Conservation (phyloP, 2,329 filamentous ascomycete genomes). For the Stagonosporopsis cucurbitacearum region DNA sequence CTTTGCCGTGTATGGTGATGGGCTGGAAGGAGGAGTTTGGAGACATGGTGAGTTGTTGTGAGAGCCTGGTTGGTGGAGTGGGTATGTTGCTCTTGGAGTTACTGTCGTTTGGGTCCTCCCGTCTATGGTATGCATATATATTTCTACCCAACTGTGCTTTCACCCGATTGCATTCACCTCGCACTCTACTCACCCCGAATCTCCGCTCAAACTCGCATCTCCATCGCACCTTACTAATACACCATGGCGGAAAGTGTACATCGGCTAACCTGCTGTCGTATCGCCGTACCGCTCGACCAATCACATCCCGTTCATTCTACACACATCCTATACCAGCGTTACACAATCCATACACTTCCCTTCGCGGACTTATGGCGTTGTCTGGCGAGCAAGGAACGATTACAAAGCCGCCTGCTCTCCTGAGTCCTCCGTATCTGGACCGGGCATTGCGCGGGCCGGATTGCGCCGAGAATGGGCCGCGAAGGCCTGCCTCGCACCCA, state of each 20-base stretch:
- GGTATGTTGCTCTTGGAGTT: not conserved
- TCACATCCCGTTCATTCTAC: not conserved
- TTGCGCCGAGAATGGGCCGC: not conserved
- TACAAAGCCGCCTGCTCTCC: not conserved
- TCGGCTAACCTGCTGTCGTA: not conserved
- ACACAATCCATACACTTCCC: not conserved
- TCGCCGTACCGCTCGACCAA: not conserved
- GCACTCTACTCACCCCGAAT: too few relatives aligned
- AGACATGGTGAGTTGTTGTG: conserved; percentile 10
- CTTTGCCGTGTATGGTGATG: conserved; percentile 32
- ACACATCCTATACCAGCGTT: not conserved
- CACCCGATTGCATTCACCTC: too few relatives aligned
- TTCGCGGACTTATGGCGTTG: not conserved
- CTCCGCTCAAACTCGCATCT: not conserved
- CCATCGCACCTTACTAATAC: not conserved
- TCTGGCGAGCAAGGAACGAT: not conserved
- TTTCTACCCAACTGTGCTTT: not conserved
- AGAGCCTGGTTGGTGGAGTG: not conserved
- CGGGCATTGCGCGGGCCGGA: too few relatives aligned
- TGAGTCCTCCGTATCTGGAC: not conserved
- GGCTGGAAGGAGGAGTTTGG: conserved; percentile 23
- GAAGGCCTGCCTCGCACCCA: too few relatives aligned
- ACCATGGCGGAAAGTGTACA: not conserved
- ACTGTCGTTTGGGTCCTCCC: too few relatives aligned
- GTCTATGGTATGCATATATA: not conserved